A percentile compares a stretch with the other conserved stretches of the same genome.
Conservation (phyloP, 1,139 yeast species). For the Blastobotrys ciferrii region DNA sequence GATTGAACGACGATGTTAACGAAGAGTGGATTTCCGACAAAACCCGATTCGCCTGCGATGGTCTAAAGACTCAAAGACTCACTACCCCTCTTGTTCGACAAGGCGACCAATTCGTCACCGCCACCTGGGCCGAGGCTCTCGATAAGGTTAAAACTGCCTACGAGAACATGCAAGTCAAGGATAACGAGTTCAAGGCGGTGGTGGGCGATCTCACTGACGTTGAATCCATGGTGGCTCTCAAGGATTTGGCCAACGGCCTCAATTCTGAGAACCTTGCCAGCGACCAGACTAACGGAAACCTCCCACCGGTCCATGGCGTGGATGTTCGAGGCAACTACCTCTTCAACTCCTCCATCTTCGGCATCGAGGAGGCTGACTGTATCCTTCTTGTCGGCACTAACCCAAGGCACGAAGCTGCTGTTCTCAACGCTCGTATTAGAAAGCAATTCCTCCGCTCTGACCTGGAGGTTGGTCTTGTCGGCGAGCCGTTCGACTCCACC, state of each 20-base stretch:
- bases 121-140: conserved; percentile 88
- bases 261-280: conserved; percentile 82
- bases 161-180: conserved; percentile 56
- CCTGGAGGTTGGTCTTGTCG: conserved; percentile 65
- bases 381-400: conserved; percentile 79
- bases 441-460: conserved; percentile 74
- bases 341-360: conserved; percentile 77
- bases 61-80: conserved; percentile 80
- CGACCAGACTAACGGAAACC: conserved; percentile 56
- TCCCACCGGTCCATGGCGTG: conserved; percentile 65
- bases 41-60: conserved; percentile 83
- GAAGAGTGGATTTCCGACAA: conserved; percentile 94
- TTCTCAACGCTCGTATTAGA: conserved; percentile 80
- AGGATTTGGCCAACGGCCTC: conserved; percentile 72
- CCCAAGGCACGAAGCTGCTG: conserved; percentile 91
- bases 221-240: conserved; percentile 77
- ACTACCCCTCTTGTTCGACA: conserved; percentile 76
- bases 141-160: conserved; percentile 66
- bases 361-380: conserved; percentile 80
- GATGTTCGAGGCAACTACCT: conserved; percentile 78
- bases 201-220: conserved; percentile 84
- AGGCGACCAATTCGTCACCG: conserved; percentile 68
- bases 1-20: conserved; percentile 81
- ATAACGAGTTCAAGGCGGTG: conserved; percentile 74
- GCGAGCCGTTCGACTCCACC: conserved; percentile 76